Base-by-base conservation (phyloP, 1,139 yeast genomes). In the Suhomyces atakaporum region DNA sequence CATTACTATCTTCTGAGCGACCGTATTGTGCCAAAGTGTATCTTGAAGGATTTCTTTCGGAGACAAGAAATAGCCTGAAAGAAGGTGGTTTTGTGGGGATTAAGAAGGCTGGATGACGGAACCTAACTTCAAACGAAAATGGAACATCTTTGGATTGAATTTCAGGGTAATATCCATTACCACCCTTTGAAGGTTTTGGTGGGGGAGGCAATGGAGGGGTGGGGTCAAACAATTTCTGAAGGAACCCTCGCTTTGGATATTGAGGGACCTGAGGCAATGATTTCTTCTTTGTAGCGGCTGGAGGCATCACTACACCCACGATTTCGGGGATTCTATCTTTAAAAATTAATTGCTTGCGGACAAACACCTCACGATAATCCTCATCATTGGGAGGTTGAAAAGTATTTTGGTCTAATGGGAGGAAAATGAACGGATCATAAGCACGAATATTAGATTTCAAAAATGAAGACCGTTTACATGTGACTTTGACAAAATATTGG, bases 401-500 rank as follows among this genome's bases (percentile, higher is more conserved):
- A 16, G 42, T 44, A 40, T 63, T 63, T 16, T 61, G 44, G 47
- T 79, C 84, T 35, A 77, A 60, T 0, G 84, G 85, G 22, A 75
- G 51, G 42, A 80, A 77, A 2, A 64, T 59, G 46, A 81, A 77
- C 2, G 81, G 81, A 36, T 70, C 75, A 29, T 54, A 56, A 5
- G 72, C 58, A 30, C 84, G 59, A 27, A 75, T 54, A 44, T 78
- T 80, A 27, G 69, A 44, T 43, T 75, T 76, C 36, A 79, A 56
- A 30, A 80, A 51, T 4, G 81, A 72, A 1, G 82, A 63, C 36
- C 83, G 57, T 40, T 73, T 76, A 31, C 81, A 79, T 0, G 85
- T 79, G 7, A 70, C 84, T 51, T 80, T 80, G 37, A 81, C 63
- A 48, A 70, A 78, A 50, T 79, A 79, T 29, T 66, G 63, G 29